These are phyloP conservation scores for Vanrija sp. DNA, from an alignment of 1,284 basidiomycete species.

Conservation along the genomic window DNA sequence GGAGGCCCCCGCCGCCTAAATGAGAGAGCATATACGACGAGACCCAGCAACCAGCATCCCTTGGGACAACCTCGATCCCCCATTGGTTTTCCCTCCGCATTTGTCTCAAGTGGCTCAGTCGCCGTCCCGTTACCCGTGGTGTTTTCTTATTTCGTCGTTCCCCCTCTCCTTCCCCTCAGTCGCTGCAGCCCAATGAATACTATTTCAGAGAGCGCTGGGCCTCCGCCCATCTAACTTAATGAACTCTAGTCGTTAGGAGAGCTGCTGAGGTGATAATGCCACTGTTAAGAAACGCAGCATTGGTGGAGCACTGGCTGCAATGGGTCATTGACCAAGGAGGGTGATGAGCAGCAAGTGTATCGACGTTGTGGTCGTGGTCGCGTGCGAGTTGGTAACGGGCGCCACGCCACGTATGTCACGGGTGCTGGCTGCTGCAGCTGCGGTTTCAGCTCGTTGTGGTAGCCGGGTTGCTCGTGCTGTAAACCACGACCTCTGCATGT, in stretches of 20 bases:
- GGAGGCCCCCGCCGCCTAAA: constrained; percentile 39
- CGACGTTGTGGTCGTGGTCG: too few relatives aligned
- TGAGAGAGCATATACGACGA: constrained; percentile 16
- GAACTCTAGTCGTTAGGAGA: constrained; percentile 1
- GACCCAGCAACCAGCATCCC: constrained; percentile 17
- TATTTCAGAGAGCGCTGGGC: constrained; percentile 18
- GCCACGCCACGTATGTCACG: too few relatives aligned
- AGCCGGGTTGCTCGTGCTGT: too few relatives aligned
- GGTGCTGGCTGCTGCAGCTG: too few relatives aligned
- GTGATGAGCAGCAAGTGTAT: too few relatives aligned
- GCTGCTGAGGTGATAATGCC: constrained; percentile 4
- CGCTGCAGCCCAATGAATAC: constrained; percentile 19
- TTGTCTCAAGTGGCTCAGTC: constrained; percentile 19
- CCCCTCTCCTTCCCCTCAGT: constrained; percentile 13
- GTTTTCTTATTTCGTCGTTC: constrained; percentile 20
- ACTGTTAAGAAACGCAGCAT: too few relatives aligned
- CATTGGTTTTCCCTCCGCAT: constrained; percentile 17
- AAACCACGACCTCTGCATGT: too few relatives aligned
- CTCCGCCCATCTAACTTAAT: background rate
- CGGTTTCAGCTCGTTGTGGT: too few relatives aligned
- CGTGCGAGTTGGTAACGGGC: too few relatives aligned
- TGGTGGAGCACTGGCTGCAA: too few relatives aligned
- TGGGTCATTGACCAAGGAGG: too few relatives aligned
- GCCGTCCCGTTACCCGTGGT: constrained; percentile 20
- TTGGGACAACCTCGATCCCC: constrained; percentile 17